phyloP scores from a whole-genome alignment of 2,329 filamentous ascomycete species.

The Stagonosporopsis tanaceti region DNA sequence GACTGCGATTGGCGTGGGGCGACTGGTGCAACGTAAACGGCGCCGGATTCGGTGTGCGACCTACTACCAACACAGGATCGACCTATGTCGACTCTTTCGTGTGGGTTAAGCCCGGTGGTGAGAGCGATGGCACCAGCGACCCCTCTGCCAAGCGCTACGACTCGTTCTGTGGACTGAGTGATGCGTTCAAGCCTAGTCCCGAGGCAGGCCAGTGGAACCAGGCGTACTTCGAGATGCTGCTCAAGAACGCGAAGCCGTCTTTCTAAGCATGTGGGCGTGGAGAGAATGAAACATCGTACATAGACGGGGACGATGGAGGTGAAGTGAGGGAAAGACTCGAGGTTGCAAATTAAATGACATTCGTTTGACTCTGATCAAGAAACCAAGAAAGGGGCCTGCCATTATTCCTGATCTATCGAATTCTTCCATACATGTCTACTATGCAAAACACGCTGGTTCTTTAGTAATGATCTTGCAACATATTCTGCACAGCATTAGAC shows the following conservation, averaged over 20 bases:
- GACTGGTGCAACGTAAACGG: conserved; percentile 72
- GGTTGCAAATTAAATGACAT: background rate
- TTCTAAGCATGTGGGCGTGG: conserved; percentile 31
- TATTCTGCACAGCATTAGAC: too few relatives aligned
- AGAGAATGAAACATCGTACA: conserved; percentile 14
- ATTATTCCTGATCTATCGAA: too few relatives aligned
- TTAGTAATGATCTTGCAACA: too few relatives aligned
- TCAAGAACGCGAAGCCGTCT: conserved; percentile 50
- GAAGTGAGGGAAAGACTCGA: background rate
- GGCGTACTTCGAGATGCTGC: conserved; percentile 52
- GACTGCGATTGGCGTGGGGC: conserved; percentile 63
- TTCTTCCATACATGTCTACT: too few relatives aligned
- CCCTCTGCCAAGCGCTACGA: conserved; percentile 61
- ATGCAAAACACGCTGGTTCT: too few relatives aligned
- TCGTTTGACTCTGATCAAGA: background rate
- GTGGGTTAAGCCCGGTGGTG: conserved; percentile 74
- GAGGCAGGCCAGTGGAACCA: conserved; percentile 75
- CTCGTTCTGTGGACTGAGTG: conserved; percentile 62
- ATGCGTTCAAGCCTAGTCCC: conserved; percentile 69
- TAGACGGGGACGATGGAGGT: conserved; percentile 6
- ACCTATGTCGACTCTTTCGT: conserved; percentile 70
- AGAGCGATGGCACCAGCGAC: conserved; percentile 59
- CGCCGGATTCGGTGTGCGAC: conserved; percentile 69
- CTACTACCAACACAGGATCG: conserved; percentile 66
- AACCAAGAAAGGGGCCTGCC: too few relatives aligned